Evolutionary conservation across 768 basidiomycete species (phyloP).

Genomic region (Suillus luteus): DNA sequence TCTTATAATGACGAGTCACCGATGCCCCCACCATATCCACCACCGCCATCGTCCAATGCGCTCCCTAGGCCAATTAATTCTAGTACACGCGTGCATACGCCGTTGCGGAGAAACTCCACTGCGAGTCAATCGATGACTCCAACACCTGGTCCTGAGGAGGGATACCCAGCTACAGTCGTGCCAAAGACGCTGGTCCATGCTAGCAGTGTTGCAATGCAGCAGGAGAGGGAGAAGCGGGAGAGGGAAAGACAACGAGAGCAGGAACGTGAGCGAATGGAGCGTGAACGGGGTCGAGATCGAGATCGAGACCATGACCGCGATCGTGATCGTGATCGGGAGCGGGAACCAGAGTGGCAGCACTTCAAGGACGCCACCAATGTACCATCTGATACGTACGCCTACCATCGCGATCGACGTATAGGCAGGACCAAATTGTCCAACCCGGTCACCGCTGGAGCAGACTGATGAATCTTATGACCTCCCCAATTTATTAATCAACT

Average conservation of each 20-base stretch:
- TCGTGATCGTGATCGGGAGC: conserved; percentile 20
- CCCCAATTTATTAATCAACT: neutral
- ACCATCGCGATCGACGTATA: conserved; percentile 22
- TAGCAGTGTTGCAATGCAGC: conserved; percentile 53
- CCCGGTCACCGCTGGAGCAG: conserved; percentile 17
- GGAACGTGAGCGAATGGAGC: conserved; percentile 29
- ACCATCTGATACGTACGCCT: conserved; percentile 18
- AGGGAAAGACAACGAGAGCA: conserved; percentile 31
- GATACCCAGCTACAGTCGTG: neutral
- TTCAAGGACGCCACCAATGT: conserved; percentile 34
- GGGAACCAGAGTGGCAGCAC: conserved; percentile 18
- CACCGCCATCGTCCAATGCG: conserved; percentile 16
- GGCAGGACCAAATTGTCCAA: conserved; percentile 22
- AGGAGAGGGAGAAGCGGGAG: conserved; percentile 48
- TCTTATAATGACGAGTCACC: conserved; percentile 31
- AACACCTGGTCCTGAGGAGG: neutral
- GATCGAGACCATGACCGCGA: conserved; percentile 20
- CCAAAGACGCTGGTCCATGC: conserved; percentile 45
- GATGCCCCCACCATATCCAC: conserved; percentile 25
- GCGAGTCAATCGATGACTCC: neutral
- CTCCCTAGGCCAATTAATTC: conserved; percentile 28
- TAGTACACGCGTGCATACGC: conserved; percentile 10
- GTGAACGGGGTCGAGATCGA: conserved; percentile 20
- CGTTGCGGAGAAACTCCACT: conserved; percentile 7
- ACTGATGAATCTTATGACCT: neutral